Conservation (phyloP, 2,329 filamentous ascomycete genomes). For the Aspergillaceae sp. region DNA sequence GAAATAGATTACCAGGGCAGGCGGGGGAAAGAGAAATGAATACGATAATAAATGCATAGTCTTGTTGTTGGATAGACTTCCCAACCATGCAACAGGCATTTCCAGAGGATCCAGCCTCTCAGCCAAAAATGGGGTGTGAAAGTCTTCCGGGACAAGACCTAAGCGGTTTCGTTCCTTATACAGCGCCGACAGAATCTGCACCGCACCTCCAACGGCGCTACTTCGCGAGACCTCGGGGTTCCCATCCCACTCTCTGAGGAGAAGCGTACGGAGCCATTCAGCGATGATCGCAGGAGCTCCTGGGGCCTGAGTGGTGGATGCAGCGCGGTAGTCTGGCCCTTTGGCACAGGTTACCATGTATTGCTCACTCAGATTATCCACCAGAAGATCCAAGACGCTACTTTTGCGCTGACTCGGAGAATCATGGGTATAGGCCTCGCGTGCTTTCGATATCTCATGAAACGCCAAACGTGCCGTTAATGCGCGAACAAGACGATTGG, state of each 20-base stretch:
- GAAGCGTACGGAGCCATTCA: slow-evolving; percentile 51
- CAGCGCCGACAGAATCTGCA: slow-evolving; percentile 64
- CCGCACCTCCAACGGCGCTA: slow-evolving; percentile 65
- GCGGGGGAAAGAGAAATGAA: slow-evolving; percentile 67
- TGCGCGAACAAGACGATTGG: slow-evolving; percentile 41
- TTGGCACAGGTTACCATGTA: slow-evolving; percentile 9
- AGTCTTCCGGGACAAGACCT: slow-evolving; percentile 59
- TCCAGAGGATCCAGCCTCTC: slow-evolving; percentile 67
- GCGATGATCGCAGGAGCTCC: slow-evolving; percentile 28
- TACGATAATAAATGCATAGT: slow-evolving; percentile 69
- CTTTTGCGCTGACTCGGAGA: slow-evolving; percentile 19
- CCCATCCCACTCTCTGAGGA: slow-evolving; percentile 75
- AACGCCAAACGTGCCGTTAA: slow-evolving; percentile 44
- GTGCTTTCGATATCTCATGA: slow-evolving; percentile 39
- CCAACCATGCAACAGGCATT: slow-evolving; percentile 64
- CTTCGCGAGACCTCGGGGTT: slow-evolving; percentile 60
- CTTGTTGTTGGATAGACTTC: slow-evolving; percentile 52
- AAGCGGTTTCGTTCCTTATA: slow-evolving; percentile 63
- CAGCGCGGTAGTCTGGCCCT: slow-evolving; percentile 1
- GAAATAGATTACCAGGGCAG: slow-evolving; percentile 72
- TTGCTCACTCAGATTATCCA: slow-evolving; percentile 28
- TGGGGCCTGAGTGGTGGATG: slow-evolving; percentile 10
- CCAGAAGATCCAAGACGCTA: slow-evolving; percentile 28
- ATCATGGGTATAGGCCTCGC: slow-evolving; percentile 20
- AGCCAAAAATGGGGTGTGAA: slow-evolving; percentile 65